A percentile compares a stretch with the other conserved stretches of the same genome.
These are phyloP conservation scores for Metschnikowia kofuensis DNA, from an alignment of 805 yeast genomes.

Conservation along the genomic window DNA sequence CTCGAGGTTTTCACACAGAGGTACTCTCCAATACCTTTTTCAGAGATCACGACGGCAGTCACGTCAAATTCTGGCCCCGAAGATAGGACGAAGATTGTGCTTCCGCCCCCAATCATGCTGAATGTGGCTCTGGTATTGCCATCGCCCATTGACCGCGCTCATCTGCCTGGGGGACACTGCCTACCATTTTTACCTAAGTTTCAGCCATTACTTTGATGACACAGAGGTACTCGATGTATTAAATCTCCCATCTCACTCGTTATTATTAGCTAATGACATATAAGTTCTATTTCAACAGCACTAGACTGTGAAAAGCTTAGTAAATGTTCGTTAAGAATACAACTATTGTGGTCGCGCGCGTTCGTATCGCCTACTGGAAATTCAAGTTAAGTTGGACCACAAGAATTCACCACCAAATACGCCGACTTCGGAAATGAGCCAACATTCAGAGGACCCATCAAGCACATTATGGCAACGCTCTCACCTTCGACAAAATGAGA, in stretches of 20 bases:
- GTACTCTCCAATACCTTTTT: conserved; percentile 33
- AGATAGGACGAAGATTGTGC: conserved; percentile 25
- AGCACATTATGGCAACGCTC: conserved; percentile 4
- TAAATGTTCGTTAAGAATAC: too few relatives aligned
- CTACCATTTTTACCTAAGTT: conserved; percentile 13
- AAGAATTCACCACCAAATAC: background rate
- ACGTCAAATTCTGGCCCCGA: conserved; percentile 18
- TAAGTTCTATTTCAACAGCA: too few relatives aligned
- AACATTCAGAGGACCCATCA: background rate
- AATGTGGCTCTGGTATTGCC: conserved; percentile 16
- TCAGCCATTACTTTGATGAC: conserved; percentile 13
- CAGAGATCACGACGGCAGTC: conserved; percentile 35
- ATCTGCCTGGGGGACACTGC: conserved; percentile 5
- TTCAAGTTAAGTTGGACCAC: background rate
- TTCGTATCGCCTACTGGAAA: too few relatives aligned
- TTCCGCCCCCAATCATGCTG: conserved; percentile 33
- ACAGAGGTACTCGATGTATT: too few relatives aligned
- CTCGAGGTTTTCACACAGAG: conserved; percentile 37
- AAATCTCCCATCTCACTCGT: too few relatives aligned
- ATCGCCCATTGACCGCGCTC: conserved; percentile 6
- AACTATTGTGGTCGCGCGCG: too few relatives aligned
- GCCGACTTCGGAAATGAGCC: background rate
- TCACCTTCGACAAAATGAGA: conserved; percentile 5
- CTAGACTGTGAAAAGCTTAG: too few relatives aligned
- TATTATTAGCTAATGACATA: too few relatives aligned